phyloP scores from a whole-genome alignment of 306 rosid species.

The Rosa rugosa region DNA sequence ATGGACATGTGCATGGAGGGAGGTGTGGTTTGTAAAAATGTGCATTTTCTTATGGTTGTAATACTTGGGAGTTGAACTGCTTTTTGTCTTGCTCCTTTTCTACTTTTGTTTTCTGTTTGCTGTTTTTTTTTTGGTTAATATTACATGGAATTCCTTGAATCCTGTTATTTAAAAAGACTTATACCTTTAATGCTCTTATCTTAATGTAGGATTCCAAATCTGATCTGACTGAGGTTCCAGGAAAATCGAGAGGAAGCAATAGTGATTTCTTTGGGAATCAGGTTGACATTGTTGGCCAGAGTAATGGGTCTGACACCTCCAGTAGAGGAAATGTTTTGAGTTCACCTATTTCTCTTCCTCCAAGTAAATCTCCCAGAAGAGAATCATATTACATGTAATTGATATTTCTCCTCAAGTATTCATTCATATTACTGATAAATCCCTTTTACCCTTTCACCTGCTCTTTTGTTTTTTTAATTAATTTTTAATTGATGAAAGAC shows the following conservation, averaged over 20 bases:
- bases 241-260: slow-evolving; percentile 26
- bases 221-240: slow-evolving; percentile 37
- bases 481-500: not conserved
- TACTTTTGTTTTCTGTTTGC: not conserved
- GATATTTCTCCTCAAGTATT: slow-evolving; percentile 24
- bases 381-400: slow-evolving; percentile 71
- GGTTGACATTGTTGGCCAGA: slow-evolving; percentile 34
- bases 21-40: too few species aligned
- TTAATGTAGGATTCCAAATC: slow-evolving; percentile 37
- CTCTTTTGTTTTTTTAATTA: not conserved
- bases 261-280: slow-evolving; percentile 23
- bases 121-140: not conserved
- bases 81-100: not conserved
- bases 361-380: slow-evolving; percentile 31
- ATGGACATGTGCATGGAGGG: too few species aligned
- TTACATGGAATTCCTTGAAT: not conserved
- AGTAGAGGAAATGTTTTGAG: slow-evolving; percentile 26
- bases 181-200: slow-evolving; percentile 5
- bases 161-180: not conserved
- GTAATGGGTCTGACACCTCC: slow-evolving; percentile 28
- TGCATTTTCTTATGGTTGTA: not conserved
- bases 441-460: not conserved
- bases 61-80: not conserved
- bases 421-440: not conserved
- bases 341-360: slow-evolving; percentile 67